A percentile compares a stretch with the other conserved stretches of the same genome.
These are phyloP conservation scores for Lyophyllum atratum DNA, from an alignment of 768 basidiomycete species.

Conservation along the genomic window DNA sequence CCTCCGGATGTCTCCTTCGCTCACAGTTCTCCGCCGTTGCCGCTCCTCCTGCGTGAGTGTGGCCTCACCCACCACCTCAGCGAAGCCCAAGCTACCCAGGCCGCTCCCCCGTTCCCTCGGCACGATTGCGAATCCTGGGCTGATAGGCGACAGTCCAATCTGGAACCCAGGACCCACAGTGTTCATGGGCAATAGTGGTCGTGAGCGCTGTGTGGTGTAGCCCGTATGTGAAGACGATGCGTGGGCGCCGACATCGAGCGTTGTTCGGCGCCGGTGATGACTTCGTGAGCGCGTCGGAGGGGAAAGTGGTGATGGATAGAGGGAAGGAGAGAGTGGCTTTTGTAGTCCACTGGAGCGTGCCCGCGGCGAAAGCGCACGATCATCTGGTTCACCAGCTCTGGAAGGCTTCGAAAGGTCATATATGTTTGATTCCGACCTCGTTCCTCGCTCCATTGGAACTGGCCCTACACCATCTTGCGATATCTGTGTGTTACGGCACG, in stretches of 20 bases:
- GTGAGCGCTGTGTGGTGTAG: constrained; percentile 7
- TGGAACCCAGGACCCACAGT: constrained; percentile 59
- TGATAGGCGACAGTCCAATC: constrained; percentile 74
- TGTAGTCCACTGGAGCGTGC: background rate
- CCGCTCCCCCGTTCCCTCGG: constrained; percentile 53
- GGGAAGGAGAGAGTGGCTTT: background rate
- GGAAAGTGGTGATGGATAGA: background rate
- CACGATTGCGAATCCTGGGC: constrained; percentile 75
- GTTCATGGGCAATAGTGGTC: constrained; percentile 35
- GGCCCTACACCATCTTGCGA: constrained; percentile 17
- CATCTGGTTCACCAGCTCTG: background rate
- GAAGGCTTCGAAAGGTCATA: constrained; percentile 8
- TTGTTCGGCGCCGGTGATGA: constrained; percentile 12
- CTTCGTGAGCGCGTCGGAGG: background rate
- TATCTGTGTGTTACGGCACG: background rate
- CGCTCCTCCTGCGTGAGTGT: constrained; percentile 18
- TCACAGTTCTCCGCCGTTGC: constrained; percentile 48
- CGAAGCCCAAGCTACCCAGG: constrained; percentile 37
- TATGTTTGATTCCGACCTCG: constrained; percentile 31
- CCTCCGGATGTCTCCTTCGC: constrained; percentile 46
- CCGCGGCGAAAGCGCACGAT: background rate
- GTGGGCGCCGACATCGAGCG: constrained; percentile 3
- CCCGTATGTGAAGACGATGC: background rate
- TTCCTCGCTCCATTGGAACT: constrained; percentile 32
- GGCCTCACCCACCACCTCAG: constrained; percentile 31